These are phyloP conservation scores for Sanghuangporus weigelae DNA, from an alignment of 1,284 basidiomycete genomes.

Conservation along the genomic window DNA sequence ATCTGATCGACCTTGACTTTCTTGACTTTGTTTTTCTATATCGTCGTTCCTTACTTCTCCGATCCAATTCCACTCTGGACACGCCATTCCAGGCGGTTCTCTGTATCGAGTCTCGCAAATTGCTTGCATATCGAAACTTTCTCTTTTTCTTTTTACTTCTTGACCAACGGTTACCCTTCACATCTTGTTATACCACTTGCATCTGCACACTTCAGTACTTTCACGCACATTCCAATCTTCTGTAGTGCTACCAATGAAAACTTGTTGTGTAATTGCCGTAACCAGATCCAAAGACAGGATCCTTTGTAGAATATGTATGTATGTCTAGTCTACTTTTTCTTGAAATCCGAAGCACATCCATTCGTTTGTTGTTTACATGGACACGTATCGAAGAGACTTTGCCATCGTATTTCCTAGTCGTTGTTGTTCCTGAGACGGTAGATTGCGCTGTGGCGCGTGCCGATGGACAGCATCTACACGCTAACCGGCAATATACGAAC, in stretches of 20 bases:
- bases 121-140: background rate
- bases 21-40: background rate
- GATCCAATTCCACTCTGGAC: background rate
- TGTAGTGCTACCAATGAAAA: conserved; percentile 4
- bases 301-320: background rate
- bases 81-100: background rate
- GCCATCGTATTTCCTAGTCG: no score
- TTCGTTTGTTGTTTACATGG: background rate
- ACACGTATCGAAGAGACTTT: no score
- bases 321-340: background rate
- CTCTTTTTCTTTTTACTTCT: background rate
- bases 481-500: background rate
- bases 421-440: background rate
- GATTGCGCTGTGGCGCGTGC: background rate
- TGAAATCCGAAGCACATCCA: background rate
- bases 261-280: background rate
- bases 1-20: background rate
- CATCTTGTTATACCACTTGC: conserved; percentile 5
- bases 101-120: background rate
- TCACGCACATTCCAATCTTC: background rate
- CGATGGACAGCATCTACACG: background rate
- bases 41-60: background rate
- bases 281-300: background rate
- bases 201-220: conserved; percentile 1
- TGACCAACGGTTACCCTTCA: background rate